These are phyloP conservation scores for Solanum chiquidenum DNA, from an alignment of 257 asterid genomes.

Conservation along the genomic window DNA sequence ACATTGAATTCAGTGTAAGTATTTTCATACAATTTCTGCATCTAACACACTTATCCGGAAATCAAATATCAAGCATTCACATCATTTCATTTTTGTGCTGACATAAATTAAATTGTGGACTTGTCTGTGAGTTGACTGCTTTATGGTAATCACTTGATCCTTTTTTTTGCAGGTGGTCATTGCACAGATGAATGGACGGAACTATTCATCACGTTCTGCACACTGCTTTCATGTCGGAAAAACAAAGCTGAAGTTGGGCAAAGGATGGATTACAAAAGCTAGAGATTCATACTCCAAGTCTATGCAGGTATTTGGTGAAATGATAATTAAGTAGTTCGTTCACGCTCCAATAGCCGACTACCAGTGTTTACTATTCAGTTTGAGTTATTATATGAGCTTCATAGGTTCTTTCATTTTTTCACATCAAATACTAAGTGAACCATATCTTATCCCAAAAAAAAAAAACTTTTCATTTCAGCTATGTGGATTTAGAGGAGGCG, in stretches of 20 bases:
- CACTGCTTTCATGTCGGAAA: conserved; percentile 85
- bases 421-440: background rate
- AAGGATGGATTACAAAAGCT: conserved; percentile 99
- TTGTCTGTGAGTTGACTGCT: background rate
- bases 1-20: conserved; percentile 76
- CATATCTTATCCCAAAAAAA: background rate
- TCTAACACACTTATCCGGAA: background rate
- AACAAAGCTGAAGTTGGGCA: conserved; percentile 75
- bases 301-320: conserved; percentile 60
- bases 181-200: conserved; percentile 90
- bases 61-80: background rate
- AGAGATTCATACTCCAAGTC: conserved; percentile 77
- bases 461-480: conserved; percentile 27
- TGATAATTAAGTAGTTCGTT: background rate
- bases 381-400: background rate
- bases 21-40: background rate
- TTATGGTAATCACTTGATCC: background rate
- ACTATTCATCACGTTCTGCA: conserved; percentile 71
- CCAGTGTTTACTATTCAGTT: background rate
- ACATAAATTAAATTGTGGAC: background rate
- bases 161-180: conserved; percentile 56
- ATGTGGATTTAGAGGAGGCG: conserved; percentile 97
- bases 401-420: background rate
- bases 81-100: background rate
- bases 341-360: background rate